These are phyloP conservation scores for Arthrobotrys conoides DNA, from an alignment of 2,329 filamentous ascomycete genomes.

Conservation along the genomic window DNA sequence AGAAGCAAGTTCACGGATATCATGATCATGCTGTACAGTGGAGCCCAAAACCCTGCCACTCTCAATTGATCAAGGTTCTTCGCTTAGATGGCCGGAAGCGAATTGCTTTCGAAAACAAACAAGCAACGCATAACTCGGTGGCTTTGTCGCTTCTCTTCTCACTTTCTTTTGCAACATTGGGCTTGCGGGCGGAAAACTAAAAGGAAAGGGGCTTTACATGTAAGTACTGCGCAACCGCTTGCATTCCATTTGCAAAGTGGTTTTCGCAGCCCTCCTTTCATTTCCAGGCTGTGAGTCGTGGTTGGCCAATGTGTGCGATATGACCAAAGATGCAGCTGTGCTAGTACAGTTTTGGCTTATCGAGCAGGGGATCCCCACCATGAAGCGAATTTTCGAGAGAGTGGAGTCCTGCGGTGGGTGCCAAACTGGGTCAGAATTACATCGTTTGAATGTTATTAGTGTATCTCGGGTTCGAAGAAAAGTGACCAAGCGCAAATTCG, in stretches of 20 bases:
- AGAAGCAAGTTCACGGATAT: not conserved
- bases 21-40: no score
- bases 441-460: constrained; percentile 35
- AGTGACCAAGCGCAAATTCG: constrained; percentile 59
- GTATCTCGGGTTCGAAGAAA: constrained; percentile 25
- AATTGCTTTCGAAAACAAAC: constrained; percentile 34
- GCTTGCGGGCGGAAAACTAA: not conserved
- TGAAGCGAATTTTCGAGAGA: constrained; percentile 36
- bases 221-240: constrained; percentile 14
- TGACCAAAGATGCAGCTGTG: constrained; percentile 60
- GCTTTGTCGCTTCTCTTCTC: constrained; percentile 4
- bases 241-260: constrained; percentile 47
- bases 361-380: constrained; percentile 57
- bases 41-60: not conserved
- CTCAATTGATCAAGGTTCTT: constrained; percentile 40
- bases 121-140: constrained; percentile 28
- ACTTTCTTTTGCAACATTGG: constrained; percentile 4
- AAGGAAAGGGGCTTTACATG: constrained; percentile 36
- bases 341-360: constrained; percentile 61
- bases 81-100: constrained; percentile 60
- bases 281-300: constrained; percentile 42
- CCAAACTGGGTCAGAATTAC: constrained; percentile 29
- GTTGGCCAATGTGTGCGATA: constrained; percentile 56
- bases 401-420: constrained; percentile 46
- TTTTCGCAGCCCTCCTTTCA: constrained; percentile 58